Base-by-base conservation (phyloP, 2,329 filamentous ascomycete genomes). In the Trichophyton simii region DNA sequence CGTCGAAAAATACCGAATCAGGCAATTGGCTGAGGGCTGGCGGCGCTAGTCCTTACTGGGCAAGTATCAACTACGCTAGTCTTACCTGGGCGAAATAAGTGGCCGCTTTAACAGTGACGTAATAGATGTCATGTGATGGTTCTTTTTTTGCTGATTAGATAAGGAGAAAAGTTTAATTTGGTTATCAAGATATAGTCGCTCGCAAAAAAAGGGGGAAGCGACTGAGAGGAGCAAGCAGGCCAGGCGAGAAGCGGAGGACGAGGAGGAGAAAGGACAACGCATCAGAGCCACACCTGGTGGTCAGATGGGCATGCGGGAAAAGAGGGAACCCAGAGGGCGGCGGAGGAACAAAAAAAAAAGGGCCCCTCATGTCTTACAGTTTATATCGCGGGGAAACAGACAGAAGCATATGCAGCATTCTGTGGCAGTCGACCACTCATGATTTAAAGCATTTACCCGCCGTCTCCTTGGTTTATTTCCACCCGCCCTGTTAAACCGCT, bases 381-480 rank as follows among this genome's bases (percentile, higher is more conserved):
- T 48, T 48, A 48, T 48, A 48, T 48, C 44, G 44, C 44, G 44
- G 44, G 44, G 44, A 48, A 48, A 48, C 44, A 48, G 44, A 48
- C 44, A 48, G 44, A 48, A 48, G 44, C 20, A 48, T 48, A 48
- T 48, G 44, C 44, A 48, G 20, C 20, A 22, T n/a, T 20, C 41
- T 44, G n/a, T 44, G n/a, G 15, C n/a, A 9, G 18, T 48, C 9
- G 44, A 48, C 50, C 50, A 54, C 50, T 54, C 22, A 54, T 54
- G 50, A 13, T 28, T 54, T 54, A 54, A 20, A 31, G 18, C 22
- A 34, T 54, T 34, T 54, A 34, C 22, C 50, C 22, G 50, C 50
- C 50, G 25, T 54, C 22, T 48, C 44, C 36, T 20, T 20, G 18
- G 44, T 44, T 62, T 69, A 44, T 44, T 44, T 18, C 41, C 41